phyloP scores from a whole-genome alignment of 1,284 basidiomycete species.

The Meira nashicola region DNA sequence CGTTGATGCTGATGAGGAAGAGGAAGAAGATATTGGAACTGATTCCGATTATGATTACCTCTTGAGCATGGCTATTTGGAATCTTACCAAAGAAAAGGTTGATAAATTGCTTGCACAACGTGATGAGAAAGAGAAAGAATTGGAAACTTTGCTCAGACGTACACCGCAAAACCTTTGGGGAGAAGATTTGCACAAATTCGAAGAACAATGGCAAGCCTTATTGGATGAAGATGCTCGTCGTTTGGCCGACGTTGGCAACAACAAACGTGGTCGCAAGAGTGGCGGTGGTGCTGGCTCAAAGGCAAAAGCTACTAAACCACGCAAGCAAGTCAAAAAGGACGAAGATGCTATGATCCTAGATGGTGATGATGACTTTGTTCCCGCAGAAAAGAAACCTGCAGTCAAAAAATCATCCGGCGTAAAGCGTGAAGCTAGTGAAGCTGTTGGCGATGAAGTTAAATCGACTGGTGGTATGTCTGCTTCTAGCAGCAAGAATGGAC shows the following conservation, averaged over 20 bases:
- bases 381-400: conserved; percentile 22
- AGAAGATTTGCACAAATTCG: conserved; percentile 76
- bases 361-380: conserved; percentile 35
- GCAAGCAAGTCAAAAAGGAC: conserved; percentile 59
- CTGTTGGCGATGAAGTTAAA: neutral
- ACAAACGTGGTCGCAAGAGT: conserved; percentile 59
- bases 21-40: conserved; percentile 52
- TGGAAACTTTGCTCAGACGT: conserved; percentile 72
- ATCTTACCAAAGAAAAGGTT: conserved; percentile 90
- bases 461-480: neutral
- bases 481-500: conserved; percentile 1
- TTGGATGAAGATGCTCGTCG: conserved; percentile 57
- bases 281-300: conserved; percentile 40
- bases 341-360: conserved; percentile 20
- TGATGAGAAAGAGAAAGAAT: conserved; percentile 75
- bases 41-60: conserved; percentile 84
- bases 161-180: conserved; percentile 86
- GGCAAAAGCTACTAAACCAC: conserved; percentile 67
- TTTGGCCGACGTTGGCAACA: conserved; percentile 63
- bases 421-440: conserved; percentile 4
- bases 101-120: conserved; percentile 77
- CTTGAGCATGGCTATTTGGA: conserved; percentile 90
- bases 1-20: conserved; percentile 60
- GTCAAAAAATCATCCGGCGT: neutral
- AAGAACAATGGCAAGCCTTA: conserved; percentile 75